Percentiles rank a stretch among this genome's conserved stretches.
Conservation (phyloP, 345 rosid genomes). For the Corymbia maculata region DNA sequence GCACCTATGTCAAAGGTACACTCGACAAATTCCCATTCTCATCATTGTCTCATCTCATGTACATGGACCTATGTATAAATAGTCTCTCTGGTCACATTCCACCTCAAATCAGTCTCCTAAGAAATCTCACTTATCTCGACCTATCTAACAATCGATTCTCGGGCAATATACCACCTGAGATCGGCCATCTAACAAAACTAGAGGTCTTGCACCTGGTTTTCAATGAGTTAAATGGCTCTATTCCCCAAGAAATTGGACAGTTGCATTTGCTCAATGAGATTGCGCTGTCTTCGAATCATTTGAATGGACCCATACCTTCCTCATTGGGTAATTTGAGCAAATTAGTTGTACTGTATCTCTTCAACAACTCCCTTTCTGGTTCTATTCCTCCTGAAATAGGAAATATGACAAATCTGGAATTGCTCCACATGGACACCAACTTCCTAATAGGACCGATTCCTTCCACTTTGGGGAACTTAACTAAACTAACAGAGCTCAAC, state of each 20-base stretch:
- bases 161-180: background rate
- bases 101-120: background rate
- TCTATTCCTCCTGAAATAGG: constrained; percentile 13
- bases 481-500: background rate
- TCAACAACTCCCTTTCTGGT: constrained; percentile 11
- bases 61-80: constrained; percentile 9
- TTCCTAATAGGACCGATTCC: constrained; percentile 10
- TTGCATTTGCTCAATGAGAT: constrained; percentile 4
- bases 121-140: constrained; percentile 3
- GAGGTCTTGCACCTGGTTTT: accelerated
- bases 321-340: constrained; percentile 8
- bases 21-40: constrained; percentile 7
- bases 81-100: constrained; percentile 16
- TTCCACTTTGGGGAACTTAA: background rate
- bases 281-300: background rate
- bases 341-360: background rate
- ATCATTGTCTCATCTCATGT: constrained; percentile 6
- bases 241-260: constrained; percentile 1
- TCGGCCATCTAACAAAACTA: background rate
- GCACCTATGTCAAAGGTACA: background rate
- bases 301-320: constrained; percentile 16
- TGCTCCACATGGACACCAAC: background rate
- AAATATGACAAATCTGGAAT: background rate
- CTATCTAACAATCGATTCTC: background rate
- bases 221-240: background rate